Evolutionary conservation across 2,329 filamentous ascomycete species (phyloP).

Genomic region (Hysterium pulicare): DNA sequence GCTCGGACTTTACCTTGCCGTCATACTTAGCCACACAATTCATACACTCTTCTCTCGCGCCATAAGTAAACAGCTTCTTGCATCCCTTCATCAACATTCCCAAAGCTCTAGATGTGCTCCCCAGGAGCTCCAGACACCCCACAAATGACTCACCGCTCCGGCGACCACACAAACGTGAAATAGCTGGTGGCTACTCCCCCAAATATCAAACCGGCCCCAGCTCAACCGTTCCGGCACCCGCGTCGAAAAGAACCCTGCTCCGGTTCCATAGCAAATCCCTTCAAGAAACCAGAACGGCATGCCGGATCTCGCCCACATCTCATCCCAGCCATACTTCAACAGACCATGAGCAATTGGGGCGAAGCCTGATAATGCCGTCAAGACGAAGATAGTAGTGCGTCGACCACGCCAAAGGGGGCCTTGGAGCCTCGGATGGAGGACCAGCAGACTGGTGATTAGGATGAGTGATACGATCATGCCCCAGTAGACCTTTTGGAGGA

Average conservation of each 20-base stretch:
- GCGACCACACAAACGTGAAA: slow-evolving; percentile 3
- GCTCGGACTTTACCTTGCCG: too few relatives aligned
- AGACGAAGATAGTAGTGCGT: slow-evolving; percentile 1
- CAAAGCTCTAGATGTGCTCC: neutral
- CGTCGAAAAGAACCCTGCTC: slow-evolving; percentile 1
- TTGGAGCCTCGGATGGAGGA: slow-evolving; percentile 27
- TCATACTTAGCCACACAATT: too few relatives aligned
- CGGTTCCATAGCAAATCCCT: slow-evolving; percentile 1
- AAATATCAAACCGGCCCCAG: neutral
- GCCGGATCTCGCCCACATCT: neutral
- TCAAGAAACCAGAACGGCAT: slow-evolving; percentile 3
- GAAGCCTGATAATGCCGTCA: slow-evolving; percentile 1
- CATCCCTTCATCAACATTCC: too few relatives aligned
- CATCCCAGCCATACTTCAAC: neutral
- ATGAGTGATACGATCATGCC: slow-evolving; percentile 30
- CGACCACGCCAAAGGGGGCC: slow-evolving; percentile 9
- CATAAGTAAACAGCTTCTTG: too few relatives aligned
- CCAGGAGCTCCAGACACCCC: slow-evolving; percentile 2
- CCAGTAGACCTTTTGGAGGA: slow-evolving; percentile 39
- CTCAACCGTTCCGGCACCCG: slow-evolving; percentile 1
- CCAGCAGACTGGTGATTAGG: slow-evolving; percentile 21
- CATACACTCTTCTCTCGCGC: too few relatives aligned
- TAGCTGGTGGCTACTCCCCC: slow-evolving; percentile 1
- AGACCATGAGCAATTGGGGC: slow-evolving; percentile 4
- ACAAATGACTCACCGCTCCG: slow-evolving; percentile 1